Evolutionary conservation across 768 basidiomycete genomes (phyloP), one percentile per base, ranked within the genome.

Genomic region (Agaricus blazei): DNA sequence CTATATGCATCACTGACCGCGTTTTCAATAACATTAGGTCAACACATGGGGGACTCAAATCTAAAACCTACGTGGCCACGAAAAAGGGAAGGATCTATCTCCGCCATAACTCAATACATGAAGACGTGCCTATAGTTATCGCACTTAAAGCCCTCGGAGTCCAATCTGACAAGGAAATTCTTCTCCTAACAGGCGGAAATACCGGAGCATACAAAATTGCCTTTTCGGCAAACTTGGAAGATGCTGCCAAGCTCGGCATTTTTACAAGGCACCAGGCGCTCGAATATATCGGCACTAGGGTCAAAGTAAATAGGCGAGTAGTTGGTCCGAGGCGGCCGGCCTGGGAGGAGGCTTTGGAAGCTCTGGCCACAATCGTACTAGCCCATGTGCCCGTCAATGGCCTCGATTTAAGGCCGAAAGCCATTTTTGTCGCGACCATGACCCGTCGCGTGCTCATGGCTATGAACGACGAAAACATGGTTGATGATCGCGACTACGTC

Each of bases 401-500:
- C 15, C 75, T 97, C 46, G 92, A 98, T 71, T 90, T 98, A 67
- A 77, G 90, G 48, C 81, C 93, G 9, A 99, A 99, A 68, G 94
- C 93, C 19, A 90, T 98, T 60, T 98, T 98, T 66, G 90, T 98
- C 31, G 96, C 93, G 1, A 96, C 93, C 1, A 99, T 99, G 97
- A 94, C 93, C 0, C 80, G 96, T 15, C 79, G 97, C 45, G 97
- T 99, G 11, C 75, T 99, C 50, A 93, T 95, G 88, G 94, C 94
- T 15, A 89, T 98, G 84, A 84, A 93, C 56, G 93, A 98, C 68
- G 91, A 93, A 68, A 94, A 87, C 64, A 93, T 94, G 84, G 94
- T 97, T 9, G 97, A 99, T 63, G 97, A 99, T 71, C 81, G 97
- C 46, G 97, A 99, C 70, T 99, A 99, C 67, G 97, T 99, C 56